Percentiles rank a stretch among this genome's conserved stretches.
Conservation (phyloP, 2,329 filamentous ascomycete genomes). For the Aschersonia sp. region DNA sequence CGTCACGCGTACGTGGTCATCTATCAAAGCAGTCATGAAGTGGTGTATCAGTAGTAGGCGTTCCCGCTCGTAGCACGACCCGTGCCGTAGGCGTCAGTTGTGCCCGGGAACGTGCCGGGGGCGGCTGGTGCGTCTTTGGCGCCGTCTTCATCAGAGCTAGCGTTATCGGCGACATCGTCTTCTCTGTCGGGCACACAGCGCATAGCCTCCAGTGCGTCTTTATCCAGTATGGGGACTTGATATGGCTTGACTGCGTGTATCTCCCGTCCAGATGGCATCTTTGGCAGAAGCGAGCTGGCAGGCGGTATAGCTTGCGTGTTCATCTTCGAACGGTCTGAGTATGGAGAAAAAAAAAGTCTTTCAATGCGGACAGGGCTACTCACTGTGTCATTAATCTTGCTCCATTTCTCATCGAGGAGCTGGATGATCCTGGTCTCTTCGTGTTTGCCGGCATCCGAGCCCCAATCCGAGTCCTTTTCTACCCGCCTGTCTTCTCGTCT, state of each 20-base stretch:
- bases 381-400: constrained; percentile 84
- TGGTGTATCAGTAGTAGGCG: constrained; percentile 22
- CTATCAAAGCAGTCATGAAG: background rate
- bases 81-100: constrained; percentile 21
- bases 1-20: too few species aligned
- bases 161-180: constrained; percentile 17
- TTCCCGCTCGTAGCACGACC: constrained; percentile 16
- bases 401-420: constrained; percentile 80
- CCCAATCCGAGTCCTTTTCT: constrained; percentile 61
- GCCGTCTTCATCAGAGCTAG: constrained; percentile 24
- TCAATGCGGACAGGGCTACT: constrained; percentile 13
- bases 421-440: constrained; percentile 80
- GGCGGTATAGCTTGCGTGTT: constrained; percentile 67
- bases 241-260: constrained; percentile 63
- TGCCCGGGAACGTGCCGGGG: constrained; percentile 37
- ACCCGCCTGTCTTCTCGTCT: constrained; percentile 66
- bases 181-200: constrained; percentile 21
- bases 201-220: constrained; percentile 48
- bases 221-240: constrained; percentile 48
- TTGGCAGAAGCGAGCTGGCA: constrained; percentile 54
- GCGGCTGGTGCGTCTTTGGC: constrained; percentile 12
- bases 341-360: constrained; percentile 5
- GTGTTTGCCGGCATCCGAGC: constrained; percentile 66
- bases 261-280: constrained; percentile 78
- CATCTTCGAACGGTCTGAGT: constrained; percentile 37